phyloP scores from a whole-genome alignment of 352 stramenopile species.

The Elongisporangium undulatum region DNA sequence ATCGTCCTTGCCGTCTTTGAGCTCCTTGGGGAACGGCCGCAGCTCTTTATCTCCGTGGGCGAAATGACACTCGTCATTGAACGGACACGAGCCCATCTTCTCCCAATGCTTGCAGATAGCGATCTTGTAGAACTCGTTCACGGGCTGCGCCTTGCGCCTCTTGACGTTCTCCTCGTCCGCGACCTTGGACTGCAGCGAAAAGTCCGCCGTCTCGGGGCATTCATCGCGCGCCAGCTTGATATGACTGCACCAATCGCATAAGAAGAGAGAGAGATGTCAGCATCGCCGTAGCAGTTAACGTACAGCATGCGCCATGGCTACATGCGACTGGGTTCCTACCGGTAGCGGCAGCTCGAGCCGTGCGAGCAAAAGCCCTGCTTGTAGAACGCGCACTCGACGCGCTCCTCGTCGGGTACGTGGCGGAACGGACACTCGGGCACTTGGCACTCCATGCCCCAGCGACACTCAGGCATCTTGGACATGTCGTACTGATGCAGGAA shows the following conservation, averaged over 20 bases:
- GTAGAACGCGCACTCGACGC: slow-evolving; percentile 97
- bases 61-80: slow-evolving; percentile 96
- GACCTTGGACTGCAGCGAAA: slow-evolving; percentile 90
- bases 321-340: slow-evolving; percentile 11
- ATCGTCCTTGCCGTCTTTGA: slow-evolving; percentile 35
- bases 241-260: slow-evolving; percentile 53
- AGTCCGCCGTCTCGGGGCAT: slow-evolving; percentile 92
- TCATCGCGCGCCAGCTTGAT: slow-evolving; percentile 92
- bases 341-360: slow-evolving; percentile 94
- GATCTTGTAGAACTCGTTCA: slow-evolving; percentile 98
- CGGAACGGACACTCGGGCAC: slow-evolving; percentile 96
- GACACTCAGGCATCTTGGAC: slow-evolving; percentile 96
- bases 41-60: slow-evolving; percentile 94
- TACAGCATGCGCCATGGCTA: neutral
- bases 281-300: neutral
- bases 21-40: slow-evolving; percentile 77
- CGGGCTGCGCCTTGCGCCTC: slow-evolving; percentile 78
- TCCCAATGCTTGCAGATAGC: slow-evolving; percentile 97
- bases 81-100: slow-evolving; percentile 94
- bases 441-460: slow-evolving; percentile 96
- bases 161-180: slow-evolving; percentile 89
- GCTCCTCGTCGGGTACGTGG: slow-evolving; percentile 94
- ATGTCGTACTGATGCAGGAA: slow-evolving; percentile 97
- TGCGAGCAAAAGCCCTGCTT: slow-evolving; percentile 98
- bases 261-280: neutral